Conservation (phyloP, 2,329 filamentous ascomycete genomes). For the Fusarium caatingaense region DNA sequence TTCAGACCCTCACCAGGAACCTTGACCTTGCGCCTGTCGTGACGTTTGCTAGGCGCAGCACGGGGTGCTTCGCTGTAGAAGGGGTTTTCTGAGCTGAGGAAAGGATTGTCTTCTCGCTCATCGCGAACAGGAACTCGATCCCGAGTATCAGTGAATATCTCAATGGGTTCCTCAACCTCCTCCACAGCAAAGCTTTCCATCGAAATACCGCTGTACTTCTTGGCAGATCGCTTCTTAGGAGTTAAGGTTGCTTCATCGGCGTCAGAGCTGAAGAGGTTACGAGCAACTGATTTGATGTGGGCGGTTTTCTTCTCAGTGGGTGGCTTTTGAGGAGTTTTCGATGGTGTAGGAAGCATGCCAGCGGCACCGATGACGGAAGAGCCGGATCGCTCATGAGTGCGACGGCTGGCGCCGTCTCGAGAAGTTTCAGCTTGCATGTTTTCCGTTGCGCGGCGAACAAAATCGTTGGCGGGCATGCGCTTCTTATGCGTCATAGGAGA, state of each 20-base stretch:
- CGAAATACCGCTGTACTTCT: conserved; percentile 66
- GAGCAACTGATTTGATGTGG: conserved; percentile 66
- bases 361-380: conserved; percentile 50
- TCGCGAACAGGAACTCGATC: conserved; percentile 79
- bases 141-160: conserved; percentile 82
- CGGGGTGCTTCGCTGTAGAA: conserved; percentile 67
- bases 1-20: conserved; percentile 69
- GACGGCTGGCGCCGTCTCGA: conserved; percentile 57
- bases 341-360: conserved; percentile 79
- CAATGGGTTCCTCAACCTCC: conserved; percentile 69
- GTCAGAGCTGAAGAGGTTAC: conserved; percentile 71
- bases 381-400: conserved; percentile 49
- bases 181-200: conserved; percentile 69
- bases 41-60: conserved; percentile 58
- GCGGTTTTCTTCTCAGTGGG: conserved; percentile 62
- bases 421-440: conserved; percentile 58
- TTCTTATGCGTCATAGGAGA: conserved; percentile 64
- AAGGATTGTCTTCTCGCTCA: conserved; percentile 76
- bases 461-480: conserved; percentile 59
- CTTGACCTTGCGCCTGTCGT: conserved; percentile 66
- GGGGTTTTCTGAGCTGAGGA: conserved; percentile 75
- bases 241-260: conserved; percentile 69
- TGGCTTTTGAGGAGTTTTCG: conserved; percentile 79
- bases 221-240: conserved; percentile 67
- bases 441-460: conserved; percentile 60